Evolutionary conservation across 129 eudicot species (phyloP).

Genomic region (Chrysanthemum makinoi): DNA sequence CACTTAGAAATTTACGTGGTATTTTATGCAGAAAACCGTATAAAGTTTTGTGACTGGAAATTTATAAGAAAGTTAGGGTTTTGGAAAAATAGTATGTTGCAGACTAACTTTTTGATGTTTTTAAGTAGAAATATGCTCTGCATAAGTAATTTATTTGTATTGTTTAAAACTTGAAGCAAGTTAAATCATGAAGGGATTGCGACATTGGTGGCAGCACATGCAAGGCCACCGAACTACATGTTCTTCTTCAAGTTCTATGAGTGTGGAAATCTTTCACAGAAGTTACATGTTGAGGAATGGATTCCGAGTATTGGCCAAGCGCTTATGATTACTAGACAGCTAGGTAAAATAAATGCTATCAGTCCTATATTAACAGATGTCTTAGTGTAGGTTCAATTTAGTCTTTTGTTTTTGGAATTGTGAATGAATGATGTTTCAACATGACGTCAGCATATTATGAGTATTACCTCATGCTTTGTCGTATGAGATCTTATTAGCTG

Average conservation of each 20-base stretch:
- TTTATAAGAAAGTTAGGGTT: background rate
- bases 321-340: conserved; percentile 38
- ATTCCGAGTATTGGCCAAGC: conserved; percentile 56
- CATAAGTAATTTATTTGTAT: conserved; percentile 20
- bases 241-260: conserved; percentile 77
- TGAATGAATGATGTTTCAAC: background rate
- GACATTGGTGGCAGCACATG: conserved; percentile 81
- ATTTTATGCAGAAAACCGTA: too few species aligned
- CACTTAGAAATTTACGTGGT: too few species aligned
- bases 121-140: background rate
- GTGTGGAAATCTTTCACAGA: conserved; percentile 72
- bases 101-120: conserved; percentile 17
- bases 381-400: background rate
- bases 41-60: background rate
- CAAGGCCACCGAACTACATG: conserved; percentile 93
- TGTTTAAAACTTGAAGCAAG: conserved; percentile 56
- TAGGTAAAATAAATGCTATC: conserved; percentile 49
- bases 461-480: background rate
- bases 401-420: background rate
- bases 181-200: conserved; percentile 82
- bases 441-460: background rate
- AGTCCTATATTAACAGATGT: conserved; percentile 6
- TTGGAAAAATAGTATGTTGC: background rate
- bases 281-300: conserved; percentile 91
- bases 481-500: background rate